Evolutionary conservation across 1,284 basidiomycete species (phyloP).

Genomic region (Thecaphora frezii): DNA sequence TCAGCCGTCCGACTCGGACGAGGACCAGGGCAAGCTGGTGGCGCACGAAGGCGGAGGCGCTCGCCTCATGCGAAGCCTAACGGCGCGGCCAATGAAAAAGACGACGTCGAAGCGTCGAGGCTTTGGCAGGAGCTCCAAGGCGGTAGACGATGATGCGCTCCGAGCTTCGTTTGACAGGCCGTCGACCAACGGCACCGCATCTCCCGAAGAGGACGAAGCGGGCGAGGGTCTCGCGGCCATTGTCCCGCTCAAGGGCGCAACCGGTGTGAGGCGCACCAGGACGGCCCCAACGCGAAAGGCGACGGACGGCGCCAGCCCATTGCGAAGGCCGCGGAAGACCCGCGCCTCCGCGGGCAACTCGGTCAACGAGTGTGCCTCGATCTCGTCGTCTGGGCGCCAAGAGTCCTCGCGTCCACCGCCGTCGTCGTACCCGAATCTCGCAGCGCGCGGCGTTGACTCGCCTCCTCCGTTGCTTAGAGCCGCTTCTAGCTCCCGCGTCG

Average conservation of each 20-base stretch:
- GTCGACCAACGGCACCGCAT: neutral
- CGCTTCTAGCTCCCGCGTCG: conserved; percentile 16
- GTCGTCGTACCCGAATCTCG: neutral
- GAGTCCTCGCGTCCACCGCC: neutral
- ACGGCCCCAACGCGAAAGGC: conserved; percentile 34
- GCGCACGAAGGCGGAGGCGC: conserved; percentile 57
- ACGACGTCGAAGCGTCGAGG: neutral
- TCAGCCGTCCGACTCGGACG: conserved; percentile 55
- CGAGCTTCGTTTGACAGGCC: too few species aligned
- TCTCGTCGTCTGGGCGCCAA: neutral
- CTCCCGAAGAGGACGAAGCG: neutral
- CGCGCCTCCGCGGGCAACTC: conserved; percentile 34
- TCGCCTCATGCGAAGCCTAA: conserved; percentile 32
- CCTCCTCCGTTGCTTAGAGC: conserved; percentile 18
- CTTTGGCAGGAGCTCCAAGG: neutral
- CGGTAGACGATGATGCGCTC: neutral
- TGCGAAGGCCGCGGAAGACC: conserved; percentile 21
- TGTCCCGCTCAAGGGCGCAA: conserved; percentile 9
- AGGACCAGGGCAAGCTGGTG: conserved; percentile 51
- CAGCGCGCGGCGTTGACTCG: neutral
- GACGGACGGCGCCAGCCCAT: conserved; percentile 19
- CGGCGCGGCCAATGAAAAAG: conserved; percentile 14
- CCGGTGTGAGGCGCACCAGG: conserved; percentile 26
- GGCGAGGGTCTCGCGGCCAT: neutral
- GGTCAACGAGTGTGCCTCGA: conserved; percentile 1